A percentile compares a stretch with the other conserved stretches of the same genome.
Conservation (phyloP, 805 yeast species). For the Starmerella vitae region DNA sequence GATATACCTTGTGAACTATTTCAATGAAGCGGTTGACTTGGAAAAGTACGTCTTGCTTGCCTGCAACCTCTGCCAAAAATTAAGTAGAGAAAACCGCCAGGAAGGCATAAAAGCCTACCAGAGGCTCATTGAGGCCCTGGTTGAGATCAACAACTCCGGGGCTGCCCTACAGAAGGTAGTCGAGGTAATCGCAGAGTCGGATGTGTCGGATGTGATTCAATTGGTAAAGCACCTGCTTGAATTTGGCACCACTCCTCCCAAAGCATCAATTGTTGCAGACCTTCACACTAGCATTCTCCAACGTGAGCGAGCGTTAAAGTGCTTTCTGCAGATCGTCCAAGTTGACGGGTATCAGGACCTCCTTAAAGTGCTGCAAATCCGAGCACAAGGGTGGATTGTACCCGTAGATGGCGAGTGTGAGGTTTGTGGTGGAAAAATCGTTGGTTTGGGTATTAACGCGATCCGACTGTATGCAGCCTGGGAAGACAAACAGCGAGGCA, state of each 20-base stretch:
- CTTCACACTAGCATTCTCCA: constrained; percentile 5
- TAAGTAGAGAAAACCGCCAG: constrained; percentile 10
- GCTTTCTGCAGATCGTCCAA: constrained; percentile 33
- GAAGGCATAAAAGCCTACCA: constrained; percentile 31
- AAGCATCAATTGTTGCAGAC: constrained; percentile 4
- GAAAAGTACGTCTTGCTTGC: constrained; percentile 18
- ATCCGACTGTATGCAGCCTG: constrained; percentile 32
- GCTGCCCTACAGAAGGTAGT: constrained; percentile 1
- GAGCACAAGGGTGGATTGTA: constrained; percentile 52
- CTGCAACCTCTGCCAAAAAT: constrained; percentile 18
- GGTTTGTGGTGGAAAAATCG: constrained; percentile 57
- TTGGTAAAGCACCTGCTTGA: not conserved
- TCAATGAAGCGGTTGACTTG: constrained; percentile 9
- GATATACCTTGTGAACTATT: constrained; percentile 24
- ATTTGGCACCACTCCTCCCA: not conserved
- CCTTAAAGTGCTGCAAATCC: constrained; percentile 31
- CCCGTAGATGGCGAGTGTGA: constrained; percentile 45
- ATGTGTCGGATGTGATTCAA: not conserved
- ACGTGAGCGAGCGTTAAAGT: constrained; percentile 5
- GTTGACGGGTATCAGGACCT: constrained; percentile 41
- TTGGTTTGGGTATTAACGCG: constrained; percentile 51
- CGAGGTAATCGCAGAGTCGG: constrained; percentile 2
- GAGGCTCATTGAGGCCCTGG: constrained; percentile 30
- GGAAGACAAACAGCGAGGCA: constrained; percentile 6
- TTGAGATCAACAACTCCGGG: constrained; percentile 15